Percentiles rank a stretch among this genome's conserved stretches.
Evolutionary conservation across 495 filamentous ascomycete genomes (phyloP).

Genomic region (Penicillium lagena): DNA sequence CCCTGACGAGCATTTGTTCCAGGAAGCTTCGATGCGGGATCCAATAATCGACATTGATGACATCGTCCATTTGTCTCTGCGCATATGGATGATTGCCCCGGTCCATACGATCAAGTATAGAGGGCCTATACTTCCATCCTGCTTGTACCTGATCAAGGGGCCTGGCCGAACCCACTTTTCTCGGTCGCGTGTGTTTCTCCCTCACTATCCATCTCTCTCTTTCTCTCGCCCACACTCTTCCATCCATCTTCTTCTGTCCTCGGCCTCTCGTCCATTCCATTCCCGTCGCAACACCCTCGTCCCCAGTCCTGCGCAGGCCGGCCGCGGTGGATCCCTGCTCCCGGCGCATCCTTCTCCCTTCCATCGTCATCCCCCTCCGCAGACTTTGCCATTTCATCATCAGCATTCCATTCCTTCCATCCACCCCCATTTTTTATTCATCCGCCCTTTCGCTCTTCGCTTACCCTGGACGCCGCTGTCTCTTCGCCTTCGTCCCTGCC

Average conservation of each 20-base stretch:
- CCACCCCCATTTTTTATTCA: slow-evolving; percentile 5
- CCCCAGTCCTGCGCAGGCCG: too few species aligned
- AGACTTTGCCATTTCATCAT: slow-evolving; percentile 16
- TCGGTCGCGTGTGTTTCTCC: slow-evolving; percentile 2
- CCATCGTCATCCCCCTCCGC: slow-evolving; percentile 24
- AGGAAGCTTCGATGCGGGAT: slow-evolving; percentile 8
- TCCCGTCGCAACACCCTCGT: background rate
- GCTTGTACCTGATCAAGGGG: background rate
- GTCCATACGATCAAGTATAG: too few species aligned
- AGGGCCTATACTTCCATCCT: too few species aligned
- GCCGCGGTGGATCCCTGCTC: slow-evolving; percentile 11
- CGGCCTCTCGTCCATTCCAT: too few species aligned
- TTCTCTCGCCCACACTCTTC: background rate
- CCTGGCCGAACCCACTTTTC: slow-evolving; percentile 4
- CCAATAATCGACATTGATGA: too few species aligned
- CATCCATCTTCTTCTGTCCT: background rate
- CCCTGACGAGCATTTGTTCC: too few species aligned
- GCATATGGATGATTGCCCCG: too few species aligned
- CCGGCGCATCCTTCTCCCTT: slow-evolving; percentile 6
- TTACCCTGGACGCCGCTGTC: slow-evolving; percentile 2
- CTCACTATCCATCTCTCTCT: background rate
- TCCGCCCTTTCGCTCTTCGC: slow-evolving; percentile 1
- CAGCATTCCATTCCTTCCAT: slow-evolving; percentile 1
- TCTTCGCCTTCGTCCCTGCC: slow-evolving; percentile 14
- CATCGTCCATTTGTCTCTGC: too few species aligned